Evolutionary conservation across 257 asterid species (phyloP).

Genomic region (Penstemon davidsonii): DNA sequence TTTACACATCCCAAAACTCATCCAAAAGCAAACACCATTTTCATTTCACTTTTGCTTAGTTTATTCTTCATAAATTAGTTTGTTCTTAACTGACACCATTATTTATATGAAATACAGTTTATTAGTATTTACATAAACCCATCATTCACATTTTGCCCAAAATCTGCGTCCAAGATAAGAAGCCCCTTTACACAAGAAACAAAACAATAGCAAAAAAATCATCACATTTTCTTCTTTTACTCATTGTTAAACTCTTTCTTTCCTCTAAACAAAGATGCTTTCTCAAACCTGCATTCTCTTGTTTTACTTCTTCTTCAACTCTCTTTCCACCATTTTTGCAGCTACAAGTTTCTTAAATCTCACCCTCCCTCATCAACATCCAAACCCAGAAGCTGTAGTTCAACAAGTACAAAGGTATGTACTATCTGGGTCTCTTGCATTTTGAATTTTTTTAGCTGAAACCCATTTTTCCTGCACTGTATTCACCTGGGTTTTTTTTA

Average conservation of each 20-base stretch:
- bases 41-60: not conserved
- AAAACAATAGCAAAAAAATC: constrained; percentile 24
- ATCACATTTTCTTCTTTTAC: constrained; percentile 31
- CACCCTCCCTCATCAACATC: constrained; percentile 83
- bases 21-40: constrained; percentile 23
- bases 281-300: constrained; percentile 44
- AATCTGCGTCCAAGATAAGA: constrained; percentile 41
- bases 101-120: not conserved
- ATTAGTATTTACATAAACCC: not conserved
- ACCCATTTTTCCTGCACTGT: no score
- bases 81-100: no score
- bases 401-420: constrained; percentile 60
- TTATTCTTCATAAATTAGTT: no score
- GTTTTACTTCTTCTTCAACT: constrained; percentile 42
- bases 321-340: constrained; percentile 37
- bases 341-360: constrained; percentile 47
- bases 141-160: constrained; percentile 35
- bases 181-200: constrained; percentile 42
- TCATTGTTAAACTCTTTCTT: constrained; percentile 25
- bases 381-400: constrained; percentile 86
- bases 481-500: constrained; percentile 20
- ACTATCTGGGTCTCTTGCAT: not conserved
- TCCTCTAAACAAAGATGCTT: constrained; percentile 47
- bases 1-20: not conserved
- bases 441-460: constrained; percentile 9